Conservation (phyloP, 306 rosid species). For the Citrullus mucosospermus region DNA sequence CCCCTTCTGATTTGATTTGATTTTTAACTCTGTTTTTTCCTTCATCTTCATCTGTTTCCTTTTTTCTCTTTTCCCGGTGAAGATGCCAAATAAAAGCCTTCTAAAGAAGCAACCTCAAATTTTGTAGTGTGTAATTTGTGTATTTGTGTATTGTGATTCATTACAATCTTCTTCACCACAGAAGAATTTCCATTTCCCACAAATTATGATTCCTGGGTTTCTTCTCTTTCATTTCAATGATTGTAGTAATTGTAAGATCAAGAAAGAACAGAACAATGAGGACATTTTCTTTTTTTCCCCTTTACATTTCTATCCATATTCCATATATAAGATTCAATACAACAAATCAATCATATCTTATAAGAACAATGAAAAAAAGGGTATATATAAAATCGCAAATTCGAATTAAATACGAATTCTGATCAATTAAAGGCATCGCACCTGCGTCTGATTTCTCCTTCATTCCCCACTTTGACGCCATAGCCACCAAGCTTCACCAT, state of each 20-base stretch:
- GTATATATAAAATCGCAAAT: neutral
- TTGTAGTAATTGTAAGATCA: neutral
- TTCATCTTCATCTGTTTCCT: neutral
- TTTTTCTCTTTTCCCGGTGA: neutral
- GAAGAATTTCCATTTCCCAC: neutral
- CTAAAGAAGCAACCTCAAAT: conserved; percentile 6
- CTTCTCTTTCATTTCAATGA: neutral
- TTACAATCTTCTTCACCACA: neutral
- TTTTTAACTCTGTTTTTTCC: neutral
- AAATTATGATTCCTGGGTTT: neutral
- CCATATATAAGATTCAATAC: neutral
- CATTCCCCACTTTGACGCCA: neutral
- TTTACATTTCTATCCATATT: neutral
- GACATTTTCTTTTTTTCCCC: neutral
- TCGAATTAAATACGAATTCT: neutral
- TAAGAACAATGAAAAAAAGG: neutral
- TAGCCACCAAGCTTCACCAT: neutral
- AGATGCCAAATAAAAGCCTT: neutral
- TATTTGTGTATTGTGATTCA: neutral
- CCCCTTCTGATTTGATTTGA: neutral
- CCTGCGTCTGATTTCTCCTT: conserved; percentile 6
- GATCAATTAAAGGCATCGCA: neutral
- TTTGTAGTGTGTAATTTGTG: neutral
- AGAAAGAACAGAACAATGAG: neutral
- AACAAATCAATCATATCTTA: neutral